phyloP scores from a whole-genome alignment of 73 alveolate genomes.

The Halteria grandinella region DNA sequence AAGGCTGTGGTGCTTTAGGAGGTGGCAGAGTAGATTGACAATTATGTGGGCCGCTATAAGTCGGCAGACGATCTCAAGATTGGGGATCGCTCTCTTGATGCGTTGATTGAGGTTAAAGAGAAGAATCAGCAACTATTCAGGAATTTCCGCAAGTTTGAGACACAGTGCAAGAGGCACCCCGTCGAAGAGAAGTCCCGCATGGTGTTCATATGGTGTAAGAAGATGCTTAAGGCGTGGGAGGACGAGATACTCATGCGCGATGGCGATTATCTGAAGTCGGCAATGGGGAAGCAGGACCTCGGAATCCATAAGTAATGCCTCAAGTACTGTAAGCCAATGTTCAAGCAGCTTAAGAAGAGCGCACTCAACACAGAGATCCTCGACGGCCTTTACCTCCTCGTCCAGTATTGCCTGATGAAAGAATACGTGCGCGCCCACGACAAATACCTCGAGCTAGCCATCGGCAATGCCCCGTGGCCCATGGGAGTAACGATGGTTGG shows the following conservation, averaged over 20 bases:
- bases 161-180: slow-evolving; percentile 39
- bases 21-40: slow-evolving; percentile 11
- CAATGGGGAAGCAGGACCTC: slow-evolving; percentile 64
- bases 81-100: slow-evolving; percentile 45
- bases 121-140: slow-evolving; percentile 41
- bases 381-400: slow-evolving; percentile 88
- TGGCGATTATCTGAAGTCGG: slow-evolving; percentile 51
- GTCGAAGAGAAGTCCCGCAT: slow-evolving; percentile 35
- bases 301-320: slow-evolving; percentile 81
- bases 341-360: slow-evolving; percentile 78
- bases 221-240: slow-evolving; percentile 81
- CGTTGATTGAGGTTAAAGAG: slow-evolving; percentile 50
- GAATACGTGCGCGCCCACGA: slow-evolving; percentile 96
- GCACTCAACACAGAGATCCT: slow-evolving; percentile 84
- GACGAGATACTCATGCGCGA: slow-evolving; percentile 49
- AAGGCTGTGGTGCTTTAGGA: slow-evolving; percentile 17
- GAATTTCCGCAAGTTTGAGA: slow-evolving; percentile 55
- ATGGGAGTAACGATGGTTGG: slow-evolving; percentile 99
- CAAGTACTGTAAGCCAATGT: slow-evolving; percentile 85
- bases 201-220: slow-evolving; percentile 71
- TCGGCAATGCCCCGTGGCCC: slow-evolving; percentile 99
- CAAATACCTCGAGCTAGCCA: slow-evolving; percentile 93
- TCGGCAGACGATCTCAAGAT: slow-evolving; percentile 27
- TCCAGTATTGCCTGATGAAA: slow-evolving; percentile 85
- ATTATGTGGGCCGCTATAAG: slow-evolving; percentile 44